A percentile compares a stretch with the other conserved stretches of the same genome.
These are phyloP conservation scores for Biscogniauxia mediterranea DNA, from an alignment of 2,329 filamentous ascomycete species.

Conservation along the genomic window DNA sequence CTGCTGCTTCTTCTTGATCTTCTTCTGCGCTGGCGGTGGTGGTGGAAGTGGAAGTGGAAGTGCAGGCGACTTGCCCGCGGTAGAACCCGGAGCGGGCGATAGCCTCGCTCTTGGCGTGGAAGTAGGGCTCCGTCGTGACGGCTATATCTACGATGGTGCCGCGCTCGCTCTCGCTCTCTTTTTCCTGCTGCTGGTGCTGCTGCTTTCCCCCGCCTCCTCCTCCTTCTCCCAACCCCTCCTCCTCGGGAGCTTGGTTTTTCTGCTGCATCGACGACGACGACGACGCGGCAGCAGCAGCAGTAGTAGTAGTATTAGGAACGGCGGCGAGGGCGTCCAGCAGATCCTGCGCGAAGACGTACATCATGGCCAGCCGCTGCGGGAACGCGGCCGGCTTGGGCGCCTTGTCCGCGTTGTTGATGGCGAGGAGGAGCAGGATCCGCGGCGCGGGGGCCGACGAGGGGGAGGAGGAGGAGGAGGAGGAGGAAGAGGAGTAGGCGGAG, in stretches of 20 bases:
- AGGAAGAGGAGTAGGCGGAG: slow-evolving; percentile 37
- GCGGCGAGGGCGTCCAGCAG: slow-evolving; percentile 32
- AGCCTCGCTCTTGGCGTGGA: slow-evolving; percentile 66
- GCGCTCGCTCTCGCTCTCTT: not conserved
- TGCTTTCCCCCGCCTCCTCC: too few relatives aligned
- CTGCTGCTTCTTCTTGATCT: not conserved
- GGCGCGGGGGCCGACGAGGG: slow-evolving; percentile 11
- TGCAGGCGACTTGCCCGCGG: slow-evolving; percentile 13
- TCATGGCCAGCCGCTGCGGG: slow-evolving; percentile 66
- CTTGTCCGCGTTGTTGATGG: slow-evolving; percentile 66
- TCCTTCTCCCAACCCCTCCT: too few relatives aligned
- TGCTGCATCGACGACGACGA: not conserved
- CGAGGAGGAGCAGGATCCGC: slow-evolving; percentile 57
- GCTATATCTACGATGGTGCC: slow-evolving; percentile 57
- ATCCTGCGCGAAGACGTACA: slow-evolving; percentile 65
- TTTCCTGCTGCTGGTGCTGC: not conserved
- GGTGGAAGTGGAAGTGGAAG: not conserved
- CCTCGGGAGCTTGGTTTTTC: not conserved
- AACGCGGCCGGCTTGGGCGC: slow-evolving; percentile 66
- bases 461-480: slow-evolving; percentile 37
- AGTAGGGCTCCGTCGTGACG: slow-evolving; percentile 70
- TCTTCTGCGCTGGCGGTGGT: slow-evolving; percentile 1
- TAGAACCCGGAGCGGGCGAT: slow-evolving; percentile 51
- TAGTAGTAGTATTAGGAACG: not conserved
- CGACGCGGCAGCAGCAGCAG: too few relatives aligned